A percentile compares a stretch with the other conserved stretches of the same genome.
phyloP scores from a whole-genome alignment of 306 rosid species.

The Pyrus bretschneideri region DNA sequence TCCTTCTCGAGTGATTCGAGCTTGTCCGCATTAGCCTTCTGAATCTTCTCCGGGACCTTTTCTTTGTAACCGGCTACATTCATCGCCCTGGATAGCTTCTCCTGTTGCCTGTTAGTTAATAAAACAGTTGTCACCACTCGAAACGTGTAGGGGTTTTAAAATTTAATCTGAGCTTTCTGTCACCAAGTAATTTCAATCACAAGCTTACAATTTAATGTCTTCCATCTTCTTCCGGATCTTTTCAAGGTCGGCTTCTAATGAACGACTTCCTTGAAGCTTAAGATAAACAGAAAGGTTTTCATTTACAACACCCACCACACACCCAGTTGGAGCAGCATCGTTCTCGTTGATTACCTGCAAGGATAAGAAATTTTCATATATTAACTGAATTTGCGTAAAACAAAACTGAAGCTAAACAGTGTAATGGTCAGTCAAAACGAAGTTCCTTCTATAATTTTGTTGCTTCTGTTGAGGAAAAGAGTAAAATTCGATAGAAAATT shows the following conservation, averaged over 20 bases:
- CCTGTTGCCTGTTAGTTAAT: constrained; percentile 40
- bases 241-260: constrained; percentile 43
- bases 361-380: neutral
- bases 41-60: constrained; percentile 50
- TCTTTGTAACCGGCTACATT: constrained; percentile 67
- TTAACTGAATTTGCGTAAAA: neutral
- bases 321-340: constrained; percentile 37
- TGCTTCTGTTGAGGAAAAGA: neutral
- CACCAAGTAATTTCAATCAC: neutral
- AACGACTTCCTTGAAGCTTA: constrained; percentile 33
- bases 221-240: constrained; percentile 38
- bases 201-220: constrained; percentile 36
- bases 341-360: constrained; percentile 32
- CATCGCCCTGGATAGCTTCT: constrained; percentile 50
- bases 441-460: neutral
- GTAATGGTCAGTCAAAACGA: neutral
- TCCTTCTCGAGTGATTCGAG: constrained; percentile 60
- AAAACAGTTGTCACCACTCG: neutral
- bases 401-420: neutral
- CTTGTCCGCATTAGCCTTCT: constrained; percentile 51
- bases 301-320: constrained; percentile 36
- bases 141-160: neutral
- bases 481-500: neutral
- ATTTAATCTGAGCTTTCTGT: neutral
- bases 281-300: constrained; percentile 43